These are phyloP conservation scores for Warburgia ugandensis DNA, from an alignment of 164 flowering plant genomes.

Conservation along the genomic window DNA sequence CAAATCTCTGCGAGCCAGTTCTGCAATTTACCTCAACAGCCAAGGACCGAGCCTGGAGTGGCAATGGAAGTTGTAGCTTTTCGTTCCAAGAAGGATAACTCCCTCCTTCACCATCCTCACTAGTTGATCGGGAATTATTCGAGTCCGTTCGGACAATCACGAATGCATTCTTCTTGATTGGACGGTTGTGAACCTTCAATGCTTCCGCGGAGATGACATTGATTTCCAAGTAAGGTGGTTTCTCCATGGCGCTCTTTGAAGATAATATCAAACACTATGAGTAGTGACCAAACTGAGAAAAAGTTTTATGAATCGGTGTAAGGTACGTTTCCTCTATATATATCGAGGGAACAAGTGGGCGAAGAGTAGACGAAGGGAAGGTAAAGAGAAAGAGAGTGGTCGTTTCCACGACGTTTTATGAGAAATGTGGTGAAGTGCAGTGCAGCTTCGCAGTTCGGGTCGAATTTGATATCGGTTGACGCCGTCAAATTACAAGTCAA, in stretches of 20 bases:
- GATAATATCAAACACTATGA: too few relatives aligned
- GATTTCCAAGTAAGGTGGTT: conserved; percentile 22
- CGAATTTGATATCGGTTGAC: too few relatives aligned
- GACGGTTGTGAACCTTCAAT: conserved; percentile 14
- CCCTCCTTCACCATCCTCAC: conserved; percentile 29
- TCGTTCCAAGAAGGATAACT: conserved; percentile 44
- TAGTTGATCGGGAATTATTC: conserved; percentile 13
- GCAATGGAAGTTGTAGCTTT: conserved; percentile 16
- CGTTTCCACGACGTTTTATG: too few relatives aligned
- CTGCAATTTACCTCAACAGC: conserved; percentile 7
- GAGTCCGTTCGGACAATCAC: conserved; percentile 22
- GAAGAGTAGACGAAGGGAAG: too few relatives aligned
- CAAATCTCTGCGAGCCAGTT: not conserved
- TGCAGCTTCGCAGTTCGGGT: too few relatives aligned
- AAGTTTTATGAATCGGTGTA: not conserved
- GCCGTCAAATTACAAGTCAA: too few relatives aligned
- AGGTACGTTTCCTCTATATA: too few relatives aligned
- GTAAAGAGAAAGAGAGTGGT: too few relatives aligned
- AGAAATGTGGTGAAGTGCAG: too few relatives aligned
- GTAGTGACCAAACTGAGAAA: not conserved
- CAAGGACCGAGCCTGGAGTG: not conserved
- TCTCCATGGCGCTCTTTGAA: conserved; percentile 1
- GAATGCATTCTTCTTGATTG: conserved; percentile 31
- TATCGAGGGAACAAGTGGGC: too few relatives aligned
- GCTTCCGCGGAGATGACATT: conserved; percentile 38